These are phyloP conservation scores for Fusarium sp. DNA, from an alignment of 2,329 filamentous ascomycete species.

Conservation along the genomic window DNA sequence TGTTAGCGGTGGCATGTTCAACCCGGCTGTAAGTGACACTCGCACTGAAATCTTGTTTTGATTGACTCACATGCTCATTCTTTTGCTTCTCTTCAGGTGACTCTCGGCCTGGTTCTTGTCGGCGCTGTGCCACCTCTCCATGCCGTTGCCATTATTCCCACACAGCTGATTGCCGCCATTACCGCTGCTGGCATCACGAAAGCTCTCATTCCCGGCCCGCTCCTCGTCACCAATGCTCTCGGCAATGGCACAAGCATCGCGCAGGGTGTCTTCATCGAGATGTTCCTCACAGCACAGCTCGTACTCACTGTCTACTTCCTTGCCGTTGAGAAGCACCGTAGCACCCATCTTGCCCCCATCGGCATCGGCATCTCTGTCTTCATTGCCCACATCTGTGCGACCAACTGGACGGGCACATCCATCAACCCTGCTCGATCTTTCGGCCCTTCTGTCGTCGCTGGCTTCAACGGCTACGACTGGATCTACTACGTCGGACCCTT, in stretches of 20 bases:
- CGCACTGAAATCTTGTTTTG: background rate
- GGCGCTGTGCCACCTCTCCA: slow-evolving; percentile 68
- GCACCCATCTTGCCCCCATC: slow-evolving; percentile 77
- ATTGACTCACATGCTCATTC: slow-evolving; percentile 7
- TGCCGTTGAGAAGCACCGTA: slow-evolving; percentile 79
- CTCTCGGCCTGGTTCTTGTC: slow-evolving; percentile 70
- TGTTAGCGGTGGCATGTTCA: slow-evolving; percentile 65
- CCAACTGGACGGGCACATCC: slow-evolving; percentile 62
- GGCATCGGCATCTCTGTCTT: slow-evolving; percentile 80
- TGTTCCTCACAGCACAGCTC: slow-evolving; percentile 73
- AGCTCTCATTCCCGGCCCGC: slow-evolving; percentile 68
- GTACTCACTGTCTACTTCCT: slow-evolving; percentile 77
- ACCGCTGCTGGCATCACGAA: slow-evolving; percentile 69
- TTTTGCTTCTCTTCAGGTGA: slow-evolving; percentile 54
- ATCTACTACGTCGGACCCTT: slow-evolving; percentile 68
- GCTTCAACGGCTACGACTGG: slow-evolving; percentile 63
- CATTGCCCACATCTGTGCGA: slow-evolving; percentile 63
- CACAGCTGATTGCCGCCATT: slow-evolving; percentile 71
- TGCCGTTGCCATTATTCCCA: slow-evolving; percentile 63
- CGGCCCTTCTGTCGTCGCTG: slow-evolving; percentile 60
- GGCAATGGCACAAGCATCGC: slow-evolving; percentile 62
- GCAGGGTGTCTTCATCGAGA: slow-evolving; percentile 75
- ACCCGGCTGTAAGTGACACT: slow-evolving; percentile 60
- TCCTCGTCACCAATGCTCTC: slow-evolving; percentile 69
- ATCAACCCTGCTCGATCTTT: slow-evolving; percentile 66